Base-by-base conservation (phyloP, 2,329 filamentous ascomycete genomes). In the Ilyonectria destructans region DNA sequence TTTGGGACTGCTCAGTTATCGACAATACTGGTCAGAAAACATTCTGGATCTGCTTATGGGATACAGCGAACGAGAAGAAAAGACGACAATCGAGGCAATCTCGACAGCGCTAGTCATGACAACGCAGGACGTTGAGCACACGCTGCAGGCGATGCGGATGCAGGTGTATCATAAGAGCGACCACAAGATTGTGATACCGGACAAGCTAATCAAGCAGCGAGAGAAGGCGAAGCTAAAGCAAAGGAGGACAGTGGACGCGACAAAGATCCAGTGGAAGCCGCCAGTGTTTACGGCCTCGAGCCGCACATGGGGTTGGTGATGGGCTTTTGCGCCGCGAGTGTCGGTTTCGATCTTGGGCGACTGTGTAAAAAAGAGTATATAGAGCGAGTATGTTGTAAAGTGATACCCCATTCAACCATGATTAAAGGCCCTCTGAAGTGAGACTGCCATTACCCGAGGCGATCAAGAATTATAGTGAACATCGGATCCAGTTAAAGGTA, bases 11-110 rank as follows among this genome's bases (percentile, higher is more conserved):
- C 85, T 99, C 31, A 95, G 96, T 75, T 99, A 99, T 81, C 91
- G 96, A 57, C 96, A 97, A 71, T 99, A 97, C 82, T 99, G 96
- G 96, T 95, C 95, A 33, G 96, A 99, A 80, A 95, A 94, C 56
- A 93, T 99, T 40, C 88, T 98, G 5, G 95, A 98, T 67, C 80
- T 97, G 15, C 86, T 99, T n/a, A 83, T 97, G 54, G 91, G 92
- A 56, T 88, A 88, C 57, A 91, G 91, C 68, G 91, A 92, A 69
- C 84, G 86, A 19, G 89, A 90, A 9, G 90, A 92, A 13, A 91
- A 90, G 77, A 92, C 93, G 61, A 97, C 93, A 64, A 95, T 98
- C 61, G 95, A 98, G 76, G 90, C 93, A 57, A 89, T 99, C 59
- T 95, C 94, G 0, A 86, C 88, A 6, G 82, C 90, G 37, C 90